Base-by-base conservation (phyloP, 805 yeast species). In the Lipomyces mesembrius region DNA sequence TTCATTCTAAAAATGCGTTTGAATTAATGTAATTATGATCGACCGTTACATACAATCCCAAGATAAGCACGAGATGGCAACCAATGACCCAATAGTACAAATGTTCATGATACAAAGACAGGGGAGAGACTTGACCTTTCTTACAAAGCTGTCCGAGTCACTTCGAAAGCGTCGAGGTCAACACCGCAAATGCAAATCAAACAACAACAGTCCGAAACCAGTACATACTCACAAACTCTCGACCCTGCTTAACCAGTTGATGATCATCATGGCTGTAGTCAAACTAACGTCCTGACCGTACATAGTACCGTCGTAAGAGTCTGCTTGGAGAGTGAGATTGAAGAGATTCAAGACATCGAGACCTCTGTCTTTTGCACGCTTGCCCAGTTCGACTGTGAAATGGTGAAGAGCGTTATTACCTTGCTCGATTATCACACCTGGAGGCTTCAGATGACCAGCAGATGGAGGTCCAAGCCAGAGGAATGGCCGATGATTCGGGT, bases 361-460 rank as follows among this genome's bases (percentile, higher is more conserved):
- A 12, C 64, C 64, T 22, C 69, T 49, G 46, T 65, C 71, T 14
- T 25, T 57, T 6, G 71, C 71, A 27, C 71, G 71, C 56, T 66
- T 68, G 43, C 53, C 57, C 37, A 68, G 60, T 51, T 68, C 71
- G 32, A 61, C 62, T 17, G 60, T 51, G 57, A 68, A 68, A 37
- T 68, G 70, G 46, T 65, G 58, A 27, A 68, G 43, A 14, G 71
- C 71, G 51, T 67, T 67, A 64, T 68, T 67, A 34, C 71, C 71
- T 52, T 68, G 71, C 58, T 68, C 71, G 63, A 68, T 66, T 27
- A 68, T 68, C 12, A 70, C 71, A 29, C 71, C 71, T 14, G 71
- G 71, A 3, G 71, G 71, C 54, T 68, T 68, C 27, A 67, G 59
- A 35, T 68, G 71, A n/a, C 71, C 71, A 29, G 71, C 71, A 20